Conservation (phyloP, 306 rosid genomes). For the Mimosa pudica region DNA sequence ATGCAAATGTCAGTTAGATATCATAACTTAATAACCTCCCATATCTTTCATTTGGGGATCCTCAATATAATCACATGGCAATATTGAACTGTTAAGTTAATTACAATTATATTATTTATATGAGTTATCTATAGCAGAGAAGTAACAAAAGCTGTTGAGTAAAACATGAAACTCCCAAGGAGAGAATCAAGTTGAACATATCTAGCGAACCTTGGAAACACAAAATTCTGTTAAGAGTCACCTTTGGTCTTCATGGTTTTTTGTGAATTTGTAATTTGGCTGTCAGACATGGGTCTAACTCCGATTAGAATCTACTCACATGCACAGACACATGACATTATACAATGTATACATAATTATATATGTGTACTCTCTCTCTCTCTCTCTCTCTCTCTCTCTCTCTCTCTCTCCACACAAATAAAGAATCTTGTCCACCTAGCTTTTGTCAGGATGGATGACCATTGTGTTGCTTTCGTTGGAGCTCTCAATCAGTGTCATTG, state of each 20-base stretch:
- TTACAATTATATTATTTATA: not conserved
- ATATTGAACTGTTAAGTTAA: constrained; percentile 16
- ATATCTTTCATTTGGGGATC: constrained; percentile 39
- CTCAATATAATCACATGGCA: constrained; percentile 37
- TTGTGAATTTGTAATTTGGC: constrained; percentile 38
- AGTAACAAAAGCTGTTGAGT: not conserved
- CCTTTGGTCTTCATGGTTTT: constrained; percentile 42
- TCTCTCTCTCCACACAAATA: not conserved
- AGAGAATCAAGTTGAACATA: constrained; percentile 18
- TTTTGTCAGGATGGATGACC: constrained; percentile 52
- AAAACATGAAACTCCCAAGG: constrained; percentile 34
- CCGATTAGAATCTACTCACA: constrained; percentile 47
- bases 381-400: not conserved
- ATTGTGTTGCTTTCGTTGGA: constrained; percentile 22
- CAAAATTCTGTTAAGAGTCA: constrained; percentile 44
- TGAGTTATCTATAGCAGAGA: not conserved
- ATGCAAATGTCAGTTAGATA: constrained; percentile 7
- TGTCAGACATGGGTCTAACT: constrained; percentile 44
- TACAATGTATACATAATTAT: not conserved
- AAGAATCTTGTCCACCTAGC: constrained; percentile 67
- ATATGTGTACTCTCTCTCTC: not conserved
- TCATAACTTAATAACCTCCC: not conserved
- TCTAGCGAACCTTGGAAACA: constrained; percentile 43
- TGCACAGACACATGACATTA: constrained; percentile 47
- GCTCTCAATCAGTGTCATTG: constrained; percentile 41